Evolutionary conservation across 1,139 yeast genomes (phyloP), one percentile per base, ranked within the genome.

Genomic region (Arxiozyma telluris): DNA sequence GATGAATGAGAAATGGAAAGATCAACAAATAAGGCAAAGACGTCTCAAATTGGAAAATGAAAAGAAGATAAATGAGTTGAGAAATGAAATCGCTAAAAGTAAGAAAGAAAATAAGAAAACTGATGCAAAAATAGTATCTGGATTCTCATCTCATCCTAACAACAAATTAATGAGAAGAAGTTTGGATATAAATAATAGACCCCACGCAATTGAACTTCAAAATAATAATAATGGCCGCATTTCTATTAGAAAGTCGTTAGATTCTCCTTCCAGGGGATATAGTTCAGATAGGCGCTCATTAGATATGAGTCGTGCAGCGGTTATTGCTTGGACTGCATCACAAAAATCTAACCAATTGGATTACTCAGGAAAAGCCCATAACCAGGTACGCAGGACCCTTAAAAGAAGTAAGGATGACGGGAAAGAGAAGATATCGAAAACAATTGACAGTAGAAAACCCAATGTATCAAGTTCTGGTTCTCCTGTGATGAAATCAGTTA

Each of bases 1-100:
- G 50, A 55, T 63, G 53, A 59, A 55, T 11, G 53, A 54, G 46
- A 58, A 56, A 41, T 49, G 62, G 17, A 54, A 59, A 41, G 57
- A 57, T 48, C 65, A 62, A 50, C 53, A 52, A 23, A 44, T 47
- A 20, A 47, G 30, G 44, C 43, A 58, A 52, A 50, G 52, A 45
- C 51, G 49, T 43, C 22, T 27, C 34, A 56, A 57, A 47, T 27
- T 51, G 5, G 51, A 53, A 50, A 53, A 44, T 45, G 52, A 56
- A 44, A 46, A 55, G 53, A 50, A 50, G 41, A 25, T 54, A 51
- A 46, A 57, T 45, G 50, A 50, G 30, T 44, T 53, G 53, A 44
- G 48, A 53, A 27, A 53, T 51, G 52, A 51, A 50, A 41, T 55
- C 38, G 38, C 56, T 38, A 23, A 55, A 49, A 53, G 48, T 44